These are phyloP conservation scores for Vanrija sp. DNA, from an alignment of 1,284 basidiomycete species.

Conservation along the genomic window DNA sequence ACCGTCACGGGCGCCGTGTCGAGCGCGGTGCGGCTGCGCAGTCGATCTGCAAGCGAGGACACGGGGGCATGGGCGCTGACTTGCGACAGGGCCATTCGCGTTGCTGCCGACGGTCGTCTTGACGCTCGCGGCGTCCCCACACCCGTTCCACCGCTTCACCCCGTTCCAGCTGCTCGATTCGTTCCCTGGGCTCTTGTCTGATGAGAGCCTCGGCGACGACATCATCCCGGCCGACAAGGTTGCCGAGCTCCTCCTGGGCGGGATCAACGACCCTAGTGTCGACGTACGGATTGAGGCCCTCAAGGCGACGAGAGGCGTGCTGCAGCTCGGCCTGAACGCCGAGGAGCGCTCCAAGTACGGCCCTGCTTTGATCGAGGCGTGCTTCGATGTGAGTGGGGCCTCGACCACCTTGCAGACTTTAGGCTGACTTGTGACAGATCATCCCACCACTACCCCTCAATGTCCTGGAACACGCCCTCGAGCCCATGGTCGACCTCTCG, in stretches of 20 bases:
- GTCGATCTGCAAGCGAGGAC: background rate
- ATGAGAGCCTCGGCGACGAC: constrained; percentile 24
- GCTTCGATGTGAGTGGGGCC: constrained; percentile 26
- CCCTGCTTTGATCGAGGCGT: constrained; percentile 21
- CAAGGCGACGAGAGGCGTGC: constrained; percentile 33
- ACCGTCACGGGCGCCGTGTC: background rate
- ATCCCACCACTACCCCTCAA: constrained; percentile 23
- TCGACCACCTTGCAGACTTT: too few relatives aligned
- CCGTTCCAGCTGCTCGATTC: constrained; percentile 39
- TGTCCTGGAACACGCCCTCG: constrained; percentile 49
- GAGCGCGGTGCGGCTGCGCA: background rate
- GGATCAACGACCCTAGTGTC: constrained; percentile 36
- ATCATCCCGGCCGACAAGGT: constrained; percentile 26
- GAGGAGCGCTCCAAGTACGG: constrained; percentile 31
- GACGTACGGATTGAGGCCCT: constrained; percentile 42
- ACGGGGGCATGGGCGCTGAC: background rate
- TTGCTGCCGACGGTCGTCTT: constrained; percentile 35
- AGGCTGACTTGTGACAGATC: background rate
- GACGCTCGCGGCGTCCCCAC: constrained; percentile 27
- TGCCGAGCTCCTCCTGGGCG: constrained; percentile 33
- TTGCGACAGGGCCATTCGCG: constrained; percentile 28
- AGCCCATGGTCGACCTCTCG: constrained; percentile 67
- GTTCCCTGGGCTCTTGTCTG: constrained; percentile 31
- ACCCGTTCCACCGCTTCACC: constrained; percentile 41
- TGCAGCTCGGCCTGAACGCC: constrained; percentile 29